phyloP scores from a whole-genome alignment of 352 stramenopile genomes.

The Phytophthora sojae region DNA sequence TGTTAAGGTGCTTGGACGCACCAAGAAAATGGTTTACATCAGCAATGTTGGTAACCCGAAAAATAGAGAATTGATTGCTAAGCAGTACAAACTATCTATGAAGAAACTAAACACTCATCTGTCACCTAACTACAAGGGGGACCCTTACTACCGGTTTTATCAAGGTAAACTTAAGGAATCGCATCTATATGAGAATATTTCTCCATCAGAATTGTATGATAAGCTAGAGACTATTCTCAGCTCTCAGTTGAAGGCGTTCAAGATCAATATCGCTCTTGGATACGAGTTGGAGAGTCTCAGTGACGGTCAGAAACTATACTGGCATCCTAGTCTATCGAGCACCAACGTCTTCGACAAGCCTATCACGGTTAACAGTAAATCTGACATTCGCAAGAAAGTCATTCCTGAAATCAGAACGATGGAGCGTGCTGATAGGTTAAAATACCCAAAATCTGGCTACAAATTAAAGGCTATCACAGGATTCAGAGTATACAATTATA shows the following conservation, averaged over 20 bases:
- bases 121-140: constrained; percentile 1
- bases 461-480: neutral
- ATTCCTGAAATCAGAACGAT: neutral
- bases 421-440: neutral
- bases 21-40: too few species aligned
- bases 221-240: constrained; percentile 12
- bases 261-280: too few species aligned
- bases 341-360: neutral
- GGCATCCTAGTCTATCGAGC: neutral
- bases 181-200: constrained; percentile 13
- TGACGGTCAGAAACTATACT: too few species aligned
- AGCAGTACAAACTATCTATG: too few species aligned
- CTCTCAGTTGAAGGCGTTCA: too few species aligned
- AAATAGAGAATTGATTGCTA: too few species aligned
- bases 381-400: neutral
- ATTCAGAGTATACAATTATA: neutral
- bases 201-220: constrained; percentile 14
- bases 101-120: constrained; percentile 7
- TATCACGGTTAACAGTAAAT: neutral
- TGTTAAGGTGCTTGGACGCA: too few species aligned
- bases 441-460: neutral
- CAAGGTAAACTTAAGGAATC: neutral
- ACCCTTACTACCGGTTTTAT: constrained; percentile 1
- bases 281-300: too few species aligned
- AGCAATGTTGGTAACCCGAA: too few species aligned